Evolutionary conservation across 352 stramenopile genomes (phyloP), one percentile per base, ranked within the genome.

Genomic region (Phytophthora syringae): DNA sequence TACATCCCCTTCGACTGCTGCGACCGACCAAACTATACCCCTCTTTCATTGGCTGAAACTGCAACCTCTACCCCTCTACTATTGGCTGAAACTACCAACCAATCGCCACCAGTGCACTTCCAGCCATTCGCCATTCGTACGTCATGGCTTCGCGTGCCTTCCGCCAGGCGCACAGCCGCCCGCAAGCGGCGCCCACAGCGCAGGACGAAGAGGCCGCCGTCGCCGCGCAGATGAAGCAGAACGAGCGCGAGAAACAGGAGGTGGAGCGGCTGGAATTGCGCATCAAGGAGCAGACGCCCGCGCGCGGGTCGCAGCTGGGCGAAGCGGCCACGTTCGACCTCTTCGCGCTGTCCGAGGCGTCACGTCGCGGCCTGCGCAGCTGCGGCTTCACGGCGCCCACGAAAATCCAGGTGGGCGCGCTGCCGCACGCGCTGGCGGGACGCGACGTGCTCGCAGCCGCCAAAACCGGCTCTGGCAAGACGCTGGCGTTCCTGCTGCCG

Each of bases 391-490:
- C 76, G 36, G 89, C 89, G 42, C 88, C 93, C 2, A 98, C 93
- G 25, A 86, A 88, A 12, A 97, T 98, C 52, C 93, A 98, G 77
- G 84, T 88, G 27, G 88, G 86, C 21, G 71, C 93, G 34, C 71
- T 98, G 50, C 92, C 90, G 39, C 92, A 97, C 42, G 89, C 92
- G 5, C 72, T 98, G 20, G 86, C 86, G 2, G 93, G 88, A 0
- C 88, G 92, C 22, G 95, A 98, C 62, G 92, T 98, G 51, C 79
- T 98, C 4, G 94, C 86, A 5, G 92, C 92, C 1, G 95, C 94
- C 42, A 98, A 97, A 72, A 98, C 95, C 1, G 95, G 95, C 10
- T 97, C 84, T 5, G 94, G 95, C 18, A 99, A 99, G 75, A 99
- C 96, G 49, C 84, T 97, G 25, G 93, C 96, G 32, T 97, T 97